phyloP scores from a whole-genome alignment of 2,329 filamentous ascomycete species.

The Penicillium sp. region DNA sequence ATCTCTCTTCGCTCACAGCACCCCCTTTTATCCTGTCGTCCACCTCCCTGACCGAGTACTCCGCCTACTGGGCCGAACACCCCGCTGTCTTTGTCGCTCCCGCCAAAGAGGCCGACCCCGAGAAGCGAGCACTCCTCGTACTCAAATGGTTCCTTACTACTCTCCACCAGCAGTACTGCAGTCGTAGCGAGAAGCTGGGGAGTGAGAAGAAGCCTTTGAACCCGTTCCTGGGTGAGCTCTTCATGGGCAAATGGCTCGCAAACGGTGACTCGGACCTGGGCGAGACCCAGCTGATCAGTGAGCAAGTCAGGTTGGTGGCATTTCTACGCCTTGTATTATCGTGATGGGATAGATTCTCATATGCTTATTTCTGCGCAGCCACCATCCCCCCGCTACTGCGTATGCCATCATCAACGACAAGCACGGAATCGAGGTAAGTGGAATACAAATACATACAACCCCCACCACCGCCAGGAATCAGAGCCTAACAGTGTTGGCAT shows the following conservation, averaged over 20 bases:
- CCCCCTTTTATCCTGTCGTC: constrained; percentile 82
- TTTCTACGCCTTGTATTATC: not conserved
- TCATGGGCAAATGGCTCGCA: constrained; percentile 79
- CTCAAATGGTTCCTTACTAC: constrained; percentile 96
- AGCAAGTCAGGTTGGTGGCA: constrained; percentile 74
- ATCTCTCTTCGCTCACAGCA: constrained; percentile 78
- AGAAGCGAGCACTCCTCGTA: constrained; percentile 83
- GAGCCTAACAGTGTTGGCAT: not conserved
- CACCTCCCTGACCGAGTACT: constrained; percentile 79
- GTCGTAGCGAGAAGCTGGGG: constrained; percentile 76
- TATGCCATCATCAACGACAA: constrained; percentile 89
- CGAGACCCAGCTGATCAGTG: constrained; percentile 83
- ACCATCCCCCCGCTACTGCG: constrained; percentile 93
- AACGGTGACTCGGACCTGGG: constrained; percentile 70
- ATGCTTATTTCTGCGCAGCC: constrained; percentile 50
- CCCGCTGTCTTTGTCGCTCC: constrained; percentile 80
- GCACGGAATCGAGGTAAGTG: constrained; percentile 68
- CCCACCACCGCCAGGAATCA: not conserved
- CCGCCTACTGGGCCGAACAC: constrained; percentile 81
- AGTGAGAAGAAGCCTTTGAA: constrained; percentile 99
- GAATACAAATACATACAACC: not conserved
- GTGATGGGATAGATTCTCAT: not conserved
- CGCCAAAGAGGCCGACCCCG: constrained; percentile 75
- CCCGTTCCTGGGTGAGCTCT: constrained; percentile 93
- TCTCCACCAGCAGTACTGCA: constrained; percentile 81